These are phyloP conservation scores for Cymbidium sinense DNA, from an alignment of 106 monocot species.

Conservation along the genomic window DNA sequence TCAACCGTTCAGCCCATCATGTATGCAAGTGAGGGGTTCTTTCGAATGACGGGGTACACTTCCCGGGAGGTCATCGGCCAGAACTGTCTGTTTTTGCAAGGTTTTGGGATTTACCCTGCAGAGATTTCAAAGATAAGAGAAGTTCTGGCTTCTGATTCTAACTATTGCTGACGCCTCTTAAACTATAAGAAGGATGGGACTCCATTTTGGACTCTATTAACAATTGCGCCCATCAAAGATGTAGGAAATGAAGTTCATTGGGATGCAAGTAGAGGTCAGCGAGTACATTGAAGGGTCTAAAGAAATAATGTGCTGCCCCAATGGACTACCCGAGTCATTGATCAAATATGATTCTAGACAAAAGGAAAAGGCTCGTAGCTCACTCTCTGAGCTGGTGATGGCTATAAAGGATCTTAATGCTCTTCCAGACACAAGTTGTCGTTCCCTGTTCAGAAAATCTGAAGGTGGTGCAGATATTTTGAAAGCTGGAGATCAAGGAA, in stretches of 20 bases:
- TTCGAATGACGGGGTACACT: conserved; percentile 88
- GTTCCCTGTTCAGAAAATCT: conserved; percentile 58
- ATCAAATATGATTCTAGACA: conserved; percentile 90
- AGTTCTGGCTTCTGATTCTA: conserved; percentile 41
- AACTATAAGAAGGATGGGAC: conserved; percentile 98
- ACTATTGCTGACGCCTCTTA: conserved; percentile 83
- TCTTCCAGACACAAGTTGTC: conserved; percentile 52
- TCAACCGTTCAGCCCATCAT: conserved; percentile 36
- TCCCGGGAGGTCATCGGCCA: conserved; percentile 80
- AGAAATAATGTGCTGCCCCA: conserved; percentile 71
- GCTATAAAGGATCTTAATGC: conserved; percentile 66
- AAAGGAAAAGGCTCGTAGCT: conserved; percentile 75
- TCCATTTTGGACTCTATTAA: conserved; percentile 94
- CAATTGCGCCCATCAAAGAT: conserved; percentile 95
- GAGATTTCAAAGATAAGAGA: conserved; percentile 86
- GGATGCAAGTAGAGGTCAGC: conserved; percentile 99
- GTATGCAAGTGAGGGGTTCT: conserved; percentile 98
- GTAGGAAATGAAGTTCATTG: conserved; percentile 78
- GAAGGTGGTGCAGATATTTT: conserved; percentile 23
- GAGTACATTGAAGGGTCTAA: conserved; percentile 89
- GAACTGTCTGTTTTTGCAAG: conserved; percentile 97
- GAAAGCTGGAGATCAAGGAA: conserved; percentile 19
- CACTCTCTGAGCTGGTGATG: conserved; percentile 73
- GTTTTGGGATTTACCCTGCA: conserved; percentile 59
- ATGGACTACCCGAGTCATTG: conserved; percentile 93